Base-by-base conservation (phyloP, 73 alveolate species). In the Stentor roeselii region DNA sequence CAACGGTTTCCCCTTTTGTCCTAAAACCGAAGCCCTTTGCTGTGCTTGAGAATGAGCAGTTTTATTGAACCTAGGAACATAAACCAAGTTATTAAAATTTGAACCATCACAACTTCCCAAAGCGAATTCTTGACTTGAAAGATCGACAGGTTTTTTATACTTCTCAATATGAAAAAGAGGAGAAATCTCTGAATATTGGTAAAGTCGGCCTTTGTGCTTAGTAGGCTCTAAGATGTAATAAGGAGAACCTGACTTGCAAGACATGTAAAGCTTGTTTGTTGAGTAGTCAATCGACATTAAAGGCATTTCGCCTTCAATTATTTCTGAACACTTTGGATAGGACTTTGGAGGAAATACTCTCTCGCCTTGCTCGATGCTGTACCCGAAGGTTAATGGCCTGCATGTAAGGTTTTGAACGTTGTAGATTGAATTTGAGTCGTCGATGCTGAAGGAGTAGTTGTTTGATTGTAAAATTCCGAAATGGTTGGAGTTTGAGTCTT, bases 31-130 rank as follows among this genome's bases (percentile, higher is more conserved):
- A 1, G 34, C 34, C 14, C 37, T n/a, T 67, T 67, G 27, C 34
- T n/a, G 11, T 21, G 80, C 34, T 32, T 32, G 15, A 21, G 21
- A 14, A 67, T 67, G 34, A 67, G 41, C 50, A 21, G 80, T 67
- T 67, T n/a, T 21, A 2, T 67, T 67, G 21, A n/a, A 67, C 34
- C 80, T 67, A 1, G 80, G 80, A n/a, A 67, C 34, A 67, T 67
- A 67, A 67, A 67, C 34, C n/a, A 32, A 21, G 41, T 27, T 21
- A 67, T 67, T 67, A 21, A 15, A 67, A 1, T 67, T 67, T 34
- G 21, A 14, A 3, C 80, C 80, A 67, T 67, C 80, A 67, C 80
- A 67, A 67, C 41, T 21, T 67, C 50, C 80, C 21, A 67, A 21
- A 34, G 80, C 80, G 34, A 67, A 67, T 67, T 67, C 80, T 67